Evolutionary conservation across 2,329 filamentous ascomycete species (phyloP).

Genomic region (Fusarium anguioides): DNA sequence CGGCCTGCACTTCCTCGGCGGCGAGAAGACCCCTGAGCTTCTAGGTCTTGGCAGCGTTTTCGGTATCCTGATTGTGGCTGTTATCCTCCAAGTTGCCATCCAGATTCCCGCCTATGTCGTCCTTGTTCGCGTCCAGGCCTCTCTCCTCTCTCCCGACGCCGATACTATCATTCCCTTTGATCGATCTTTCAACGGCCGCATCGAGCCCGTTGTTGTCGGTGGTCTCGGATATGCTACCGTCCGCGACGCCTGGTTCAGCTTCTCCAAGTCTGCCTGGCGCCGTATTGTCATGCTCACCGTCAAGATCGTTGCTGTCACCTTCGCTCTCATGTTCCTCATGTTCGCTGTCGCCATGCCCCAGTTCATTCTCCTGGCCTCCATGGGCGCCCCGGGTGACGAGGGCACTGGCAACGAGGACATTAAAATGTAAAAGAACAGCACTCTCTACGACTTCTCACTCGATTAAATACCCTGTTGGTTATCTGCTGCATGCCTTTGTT

Average conservation of each 20-base stretch:
- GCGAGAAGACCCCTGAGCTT: constrained; percentile 48
- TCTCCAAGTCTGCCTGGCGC: constrained; percentile 77
- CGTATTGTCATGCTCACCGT: constrained; percentile 79
- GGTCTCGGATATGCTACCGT: constrained; percentile 78
- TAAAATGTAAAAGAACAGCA: constrained; percentile 12
- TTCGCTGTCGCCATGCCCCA: constrained; percentile 62
- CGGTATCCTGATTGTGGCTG: constrained; percentile 57
- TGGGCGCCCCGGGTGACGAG: constrained; percentile 6
- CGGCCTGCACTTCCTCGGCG: constrained; percentile 57
- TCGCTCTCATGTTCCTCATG: constrained; percentile 61
- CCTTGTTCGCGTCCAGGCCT: constrained; percentile 86
- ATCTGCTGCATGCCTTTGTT: not conserved
- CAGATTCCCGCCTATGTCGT: constrained; percentile 81
- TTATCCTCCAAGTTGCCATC: constrained; percentile 69
- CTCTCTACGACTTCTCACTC: not conserved
- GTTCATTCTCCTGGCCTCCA: constrained; percentile 55
- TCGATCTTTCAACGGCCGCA: constrained; percentile 81
- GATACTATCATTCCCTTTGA: constrained; percentile 92
- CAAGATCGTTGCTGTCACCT: constrained; percentile 73
- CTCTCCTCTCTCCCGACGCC: constrained; percentile 82
- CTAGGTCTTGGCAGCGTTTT: constrained; percentile 56
- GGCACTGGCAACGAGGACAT: constrained; percentile 1
- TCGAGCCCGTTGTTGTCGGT: constrained; percentile 78
- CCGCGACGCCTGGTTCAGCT: constrained; percentile 81
- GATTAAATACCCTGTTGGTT: not conserved